A percentile compares a stretch with the other conserved stretches of the same genome.
These are phyloP conservation scores for Cyberlindnera mississippiensis DNA, from an alignment of 805 yeast genomes.

Conservation along the genomic window DNA sequence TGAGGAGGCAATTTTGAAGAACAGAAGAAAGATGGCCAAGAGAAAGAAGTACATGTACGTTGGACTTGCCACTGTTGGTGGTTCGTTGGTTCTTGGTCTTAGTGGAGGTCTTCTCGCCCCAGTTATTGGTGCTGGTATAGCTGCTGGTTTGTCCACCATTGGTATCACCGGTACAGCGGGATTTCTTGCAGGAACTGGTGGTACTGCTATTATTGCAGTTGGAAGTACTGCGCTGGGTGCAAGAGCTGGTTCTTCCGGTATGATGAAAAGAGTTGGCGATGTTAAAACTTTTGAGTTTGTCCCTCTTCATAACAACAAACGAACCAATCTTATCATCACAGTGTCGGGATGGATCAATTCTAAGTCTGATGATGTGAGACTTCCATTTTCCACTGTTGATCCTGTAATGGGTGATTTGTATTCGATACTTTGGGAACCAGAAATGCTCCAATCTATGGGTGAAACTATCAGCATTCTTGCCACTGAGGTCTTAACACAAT, in stretches of 20 bases:
- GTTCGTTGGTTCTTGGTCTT: constrained; percentile 88
- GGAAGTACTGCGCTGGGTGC: constrained; percentile 93
- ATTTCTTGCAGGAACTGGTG: constrained; percentile 94
- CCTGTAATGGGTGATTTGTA: constrained; percentile 97
- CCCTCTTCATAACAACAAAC: constrained; percentile 85
- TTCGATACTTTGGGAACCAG: constrained; percentile 96
- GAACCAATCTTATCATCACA: constrained; percentile 82
- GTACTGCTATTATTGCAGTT: constrained; percentile 89
- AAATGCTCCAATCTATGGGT: constrained; percentile 92
- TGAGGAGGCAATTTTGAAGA: constrained; percentile 62
- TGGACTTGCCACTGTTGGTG: constrained; percentile 95
- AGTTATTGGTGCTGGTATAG: constrained; percentile 96
- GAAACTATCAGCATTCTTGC: constrained; percentile 93
- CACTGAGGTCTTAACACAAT: constrained; percentile 86
- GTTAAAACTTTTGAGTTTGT: constrained; percentile 91
- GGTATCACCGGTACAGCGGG: constrained; percentile 94
- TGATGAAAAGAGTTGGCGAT: constrained; percentile 82
- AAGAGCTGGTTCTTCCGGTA: constrained; percentile 79
- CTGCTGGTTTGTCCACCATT: constrained; percentile 92
- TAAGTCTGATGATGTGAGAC: constrained; percentile 88
- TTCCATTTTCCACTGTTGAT: constrained; percentile 94
- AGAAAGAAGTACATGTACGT: constrained; percentile 75
- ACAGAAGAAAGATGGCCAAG: constrained; percentile 62
- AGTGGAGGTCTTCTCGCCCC: constrained; percentile 97
- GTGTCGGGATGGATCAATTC: constrained; percentile 98